Base-by-base conservation (phyloP, 805 yeast genomes). In the Maudiozyma pseudohumilis region DNA sequence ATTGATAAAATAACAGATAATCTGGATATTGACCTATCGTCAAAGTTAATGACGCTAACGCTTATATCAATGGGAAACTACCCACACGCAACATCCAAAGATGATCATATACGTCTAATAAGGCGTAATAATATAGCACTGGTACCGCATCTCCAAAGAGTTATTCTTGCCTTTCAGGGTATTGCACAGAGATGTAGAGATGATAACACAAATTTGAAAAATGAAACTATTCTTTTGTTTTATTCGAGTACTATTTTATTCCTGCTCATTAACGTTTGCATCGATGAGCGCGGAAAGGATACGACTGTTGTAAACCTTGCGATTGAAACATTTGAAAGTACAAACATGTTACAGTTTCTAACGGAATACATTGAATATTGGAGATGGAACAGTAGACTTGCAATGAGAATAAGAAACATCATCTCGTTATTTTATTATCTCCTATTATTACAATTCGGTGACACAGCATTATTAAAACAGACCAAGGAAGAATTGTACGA, bases 361-460 rank as follows among this genome's bases (percentile, higher is more conserved):
- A 59, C 75, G 1, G 56, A 61, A 28, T 67, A 71, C 34, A 65
- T 82, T 7, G 88, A 80, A 43, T 61, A 68, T 31, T 80, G 89
- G 84, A 70, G 83, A 46, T 76, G 83, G 79, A 56, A 54, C 30
- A 60, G 68, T 35, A 52, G 63, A 32, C 39, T 55, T 9, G 49
- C 63, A 17, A 59, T 70, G 62, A 66, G 78, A 43, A 61, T 78
- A 10, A 61, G 92, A 48, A 72, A 77, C 46, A 62, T 81, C 1
- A 60, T 80, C 0, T 48, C 68, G 12, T 44, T 82, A 1, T 43
- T 75, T 1, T 72, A 76, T 59, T 78, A 78, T 43, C 52, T 75
- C 12, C 48, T 79, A 1, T 47, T 73, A 9, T 59, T 80, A 10
- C 75, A 73, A 41, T 72, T 86, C 62, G 96, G 96, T 2, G 77